Evolutionary conservation across 139 green algal species (phyloP).

Genomic region (Pleodorina starrii): DNA sequence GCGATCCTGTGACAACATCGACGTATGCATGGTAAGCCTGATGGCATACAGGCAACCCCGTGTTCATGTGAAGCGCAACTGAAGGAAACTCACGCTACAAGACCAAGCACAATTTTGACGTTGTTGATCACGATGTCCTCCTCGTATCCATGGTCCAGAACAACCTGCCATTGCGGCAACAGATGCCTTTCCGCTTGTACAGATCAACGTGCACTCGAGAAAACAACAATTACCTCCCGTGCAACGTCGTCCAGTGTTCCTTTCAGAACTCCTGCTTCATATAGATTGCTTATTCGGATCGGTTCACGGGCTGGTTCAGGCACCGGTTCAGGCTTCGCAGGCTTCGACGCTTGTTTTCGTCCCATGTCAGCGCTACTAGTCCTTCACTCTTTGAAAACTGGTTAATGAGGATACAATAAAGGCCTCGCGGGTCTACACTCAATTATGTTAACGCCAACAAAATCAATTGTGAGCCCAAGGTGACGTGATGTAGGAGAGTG

Average conservation of each 20-base stretch:
- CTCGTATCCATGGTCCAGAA: conserved; percentile 66
- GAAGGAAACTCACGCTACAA: conserved; percentile 73
- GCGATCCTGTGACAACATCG: conserved; percentile 67
- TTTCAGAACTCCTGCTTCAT: conserved; percentile 75
- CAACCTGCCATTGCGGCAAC: conserved; percentile 57
- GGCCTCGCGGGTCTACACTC: no score
- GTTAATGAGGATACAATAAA: no score
- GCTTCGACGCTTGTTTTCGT: not conserved
- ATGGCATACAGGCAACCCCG: no score
- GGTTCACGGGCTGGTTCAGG: conserved; percentile 32
- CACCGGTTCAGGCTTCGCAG: not conserved
- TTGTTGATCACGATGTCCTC: conserved; percentile 79
- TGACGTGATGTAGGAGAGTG: no score
- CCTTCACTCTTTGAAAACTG: no score
- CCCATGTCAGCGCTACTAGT: no score
- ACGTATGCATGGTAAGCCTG: not conserved
- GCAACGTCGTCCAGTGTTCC: conserved; percentile 71
- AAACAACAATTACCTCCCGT: conserved; percentile 60
- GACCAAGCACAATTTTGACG: conserved; percentile 80
- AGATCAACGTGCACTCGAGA: not conserved
- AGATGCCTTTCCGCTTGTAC: not conserved
- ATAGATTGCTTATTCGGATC: conserved; percentile 63
- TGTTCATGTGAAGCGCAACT: not conserved
- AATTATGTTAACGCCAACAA: no score
- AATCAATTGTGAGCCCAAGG: no score